Evolutionary conservation across 768 basidiomycete species (phyloP).

Genomic region (Tremella fuciformis): DNA sequence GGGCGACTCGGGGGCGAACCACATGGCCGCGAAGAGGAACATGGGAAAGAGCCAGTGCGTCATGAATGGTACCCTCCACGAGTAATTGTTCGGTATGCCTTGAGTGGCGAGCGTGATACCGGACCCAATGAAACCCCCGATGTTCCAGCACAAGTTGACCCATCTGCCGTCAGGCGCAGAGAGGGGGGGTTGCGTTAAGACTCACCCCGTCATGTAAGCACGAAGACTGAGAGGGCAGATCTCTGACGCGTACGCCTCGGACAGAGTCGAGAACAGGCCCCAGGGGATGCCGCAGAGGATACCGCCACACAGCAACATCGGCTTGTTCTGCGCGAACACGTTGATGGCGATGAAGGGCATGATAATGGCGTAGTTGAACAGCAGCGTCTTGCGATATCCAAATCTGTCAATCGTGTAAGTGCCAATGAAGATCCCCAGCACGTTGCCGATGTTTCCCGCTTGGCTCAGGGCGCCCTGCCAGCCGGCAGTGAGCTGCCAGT

Average conservation of each 20-base stretch:
- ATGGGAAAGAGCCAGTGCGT: no score
- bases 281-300: constrained; percentile 38
- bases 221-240: constrained; percentile 37
- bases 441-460: constrained; percentile 46
- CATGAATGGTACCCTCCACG: no score
- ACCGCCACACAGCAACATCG: constrained; percentile 24
- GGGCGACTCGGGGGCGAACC: constrained; percentile 5
- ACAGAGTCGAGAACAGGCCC: constrained; percentile 40
- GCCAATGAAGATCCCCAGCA: constrained; percentile 49
- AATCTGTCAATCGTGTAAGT: constrained; percentile 47
- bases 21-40: neutral
- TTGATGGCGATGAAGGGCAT: constrained; percentile 29
- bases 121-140: constrained; percentile 40
- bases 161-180: neutral
- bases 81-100: no score
- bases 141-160: constrained; percentile 46
- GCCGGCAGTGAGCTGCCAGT: constrained; percentile 45
- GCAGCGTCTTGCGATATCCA: constrained; percentile 48
- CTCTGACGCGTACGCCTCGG: constrained; percentile 42
- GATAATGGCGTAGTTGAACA: constrained; percentile 31
- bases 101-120: constrained; percentile 13
- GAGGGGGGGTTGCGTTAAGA: constrained; percentile 12
- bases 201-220: constrained; percentile 39
- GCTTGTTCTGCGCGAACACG: constrained; percentile 26
- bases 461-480: constrained; percentile 52